Evolutionary conservation across 2,329 filamentous ascomycete genomes (phyloP).

Genomic region (Claviceps pusilla): DNA sequence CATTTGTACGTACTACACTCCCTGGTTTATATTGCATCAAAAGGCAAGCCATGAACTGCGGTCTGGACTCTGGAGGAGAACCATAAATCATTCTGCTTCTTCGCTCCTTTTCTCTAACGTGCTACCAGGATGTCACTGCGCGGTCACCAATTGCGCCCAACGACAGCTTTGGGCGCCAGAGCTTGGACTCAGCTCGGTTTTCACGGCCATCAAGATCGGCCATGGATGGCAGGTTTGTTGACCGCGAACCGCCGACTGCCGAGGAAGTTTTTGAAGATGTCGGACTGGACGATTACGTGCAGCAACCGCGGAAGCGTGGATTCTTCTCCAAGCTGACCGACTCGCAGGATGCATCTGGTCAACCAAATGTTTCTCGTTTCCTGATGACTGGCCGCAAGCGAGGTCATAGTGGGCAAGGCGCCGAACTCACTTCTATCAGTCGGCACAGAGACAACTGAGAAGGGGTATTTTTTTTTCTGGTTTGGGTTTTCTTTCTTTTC

Average conservation of each 20-base stretch:
- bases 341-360: slow-evolving; percentile 21
- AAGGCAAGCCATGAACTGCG: neutral
- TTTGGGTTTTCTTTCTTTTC: neutral
- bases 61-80: neutral
- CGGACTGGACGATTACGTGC: slow-evolving; percentile 61
- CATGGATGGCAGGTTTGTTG: slow-evolving; percentile 37
- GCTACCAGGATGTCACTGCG: slow-evolving; percentile 68
- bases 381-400: slow-evolving; percentile 58
- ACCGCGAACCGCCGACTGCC: slow-evolving; percentile 46
- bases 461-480: neutral
- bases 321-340: slow-evolving; percentile 70
- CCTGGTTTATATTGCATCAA: neutral
- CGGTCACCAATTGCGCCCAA: slow-evolving; percentile 56
- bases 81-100: neutral
- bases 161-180: slow-evolving; percentile 54
- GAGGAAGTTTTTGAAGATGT: slow-evolving; percentile 86
- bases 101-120: neutral
- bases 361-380: slow-evolving; percentile 39
- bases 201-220: slow-evolving; percentile 48
- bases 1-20: slow-evolving; percentile 53
- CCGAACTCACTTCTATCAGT: slow-evolving; percentile 55
- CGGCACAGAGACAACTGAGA: slow-evolving; percentile 15
- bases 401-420: slow-evolving; percentile 47
- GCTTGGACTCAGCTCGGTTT: slow-evolving; percentile 60
- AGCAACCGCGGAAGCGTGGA: slow-evolving; percentile 39